Evolutionary conservation across 2,329 filamentous ascomycete genomes (phyloP), one percentile per base, ranked within the genome.

Genomic region (Colletotrichum godetiae): DNA sequence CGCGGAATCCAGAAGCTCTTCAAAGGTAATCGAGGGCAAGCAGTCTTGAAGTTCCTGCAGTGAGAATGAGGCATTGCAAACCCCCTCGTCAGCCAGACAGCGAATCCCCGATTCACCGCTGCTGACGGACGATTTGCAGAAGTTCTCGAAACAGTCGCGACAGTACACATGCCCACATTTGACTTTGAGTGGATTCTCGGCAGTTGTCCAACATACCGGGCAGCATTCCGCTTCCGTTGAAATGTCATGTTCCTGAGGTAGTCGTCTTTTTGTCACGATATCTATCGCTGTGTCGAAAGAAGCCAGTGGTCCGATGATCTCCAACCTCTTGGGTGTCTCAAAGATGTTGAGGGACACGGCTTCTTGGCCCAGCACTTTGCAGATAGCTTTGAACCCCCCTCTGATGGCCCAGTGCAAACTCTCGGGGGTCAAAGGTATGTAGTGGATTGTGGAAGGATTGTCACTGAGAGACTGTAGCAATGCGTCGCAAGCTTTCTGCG

Each of bases 81-180:
- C 72, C 33, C 73, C 78, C 1, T 58, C 63, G 12, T 78, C 67
- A 8, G 79, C 80, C n/a, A 74, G 72, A 74, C 81, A 82, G 31
- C 24, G 49, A 57, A 84, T 35, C 0, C 24, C n/a, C 22, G 62
- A 42, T n/a, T 35, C 49, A 5, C 15, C 31, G 7, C 29, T 1
- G 19, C 57, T 37, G 5, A 74, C 56, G 19, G 64, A 69, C 7
- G 69, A 56, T 13, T 57, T 65, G 68, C 82, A 82, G 10, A 82
- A 74, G 53, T 77, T 76, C 59, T 80, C 76, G 60, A 88, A 86
- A 74, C 86, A 88, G 24, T 80, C 78, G 0, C 75, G 72, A 75
- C 85, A 88, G 73, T 86, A 87, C 12, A 79, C 52, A 71, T 88
- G 86, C 1, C 75, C 77, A 74, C 86, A 87, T 2, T 63, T 55